phyloP scores from a whole-genome alignment of 2,329 filamentous ascomycete genomes.

The Cercospora zeae-maydis region DNA sequence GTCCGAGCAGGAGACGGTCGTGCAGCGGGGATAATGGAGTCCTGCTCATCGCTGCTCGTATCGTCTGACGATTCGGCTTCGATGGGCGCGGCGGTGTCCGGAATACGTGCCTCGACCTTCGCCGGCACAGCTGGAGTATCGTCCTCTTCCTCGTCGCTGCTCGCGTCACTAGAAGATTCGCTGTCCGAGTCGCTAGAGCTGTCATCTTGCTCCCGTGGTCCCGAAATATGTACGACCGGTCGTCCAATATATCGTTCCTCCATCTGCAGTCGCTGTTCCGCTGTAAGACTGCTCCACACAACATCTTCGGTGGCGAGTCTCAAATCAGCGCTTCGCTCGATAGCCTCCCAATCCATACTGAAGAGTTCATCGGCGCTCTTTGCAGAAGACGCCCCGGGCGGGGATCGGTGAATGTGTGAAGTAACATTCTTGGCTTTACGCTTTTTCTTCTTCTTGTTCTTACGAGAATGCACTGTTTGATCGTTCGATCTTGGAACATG shows the following conservation, averaged over 20 bases:
- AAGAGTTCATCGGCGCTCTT: not conserved
- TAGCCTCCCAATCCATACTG: not conserved
- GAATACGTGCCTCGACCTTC: too few relatives aligned
- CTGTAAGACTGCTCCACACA: not conserved
- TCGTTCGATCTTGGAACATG: not conserved
- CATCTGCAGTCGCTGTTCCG: not conserved
- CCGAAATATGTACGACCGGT: not conserved
- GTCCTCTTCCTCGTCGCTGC: not conserved
- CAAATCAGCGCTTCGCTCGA: not conserved
- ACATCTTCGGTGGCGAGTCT: not conserved
- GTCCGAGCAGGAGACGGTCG: too few relatives aligned
- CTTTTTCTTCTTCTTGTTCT: constrained; percentile 2
- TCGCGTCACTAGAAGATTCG: not conserved
- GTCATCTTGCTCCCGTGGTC: not conserved
- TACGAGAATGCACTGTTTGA: not conserved
- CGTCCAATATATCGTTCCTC: constrained; percentile 5
- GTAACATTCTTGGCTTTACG: not conserved
- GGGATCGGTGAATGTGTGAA: not conserved
- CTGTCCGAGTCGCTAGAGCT: not conserved
- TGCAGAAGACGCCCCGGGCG: not conserved
- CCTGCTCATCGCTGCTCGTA: not conserved
- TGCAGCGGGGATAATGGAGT: not conserved
- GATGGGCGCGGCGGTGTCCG: too few relatives aligned
- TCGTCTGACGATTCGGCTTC: not conserved
- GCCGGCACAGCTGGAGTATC: too few relatives aligned